Evolutionary conservation across 2,329 filamentous ascomycete genomes (phyloP), one percentile per base, ranked within the genome.

Genomic region (Hysterium pulicare): DNA sequence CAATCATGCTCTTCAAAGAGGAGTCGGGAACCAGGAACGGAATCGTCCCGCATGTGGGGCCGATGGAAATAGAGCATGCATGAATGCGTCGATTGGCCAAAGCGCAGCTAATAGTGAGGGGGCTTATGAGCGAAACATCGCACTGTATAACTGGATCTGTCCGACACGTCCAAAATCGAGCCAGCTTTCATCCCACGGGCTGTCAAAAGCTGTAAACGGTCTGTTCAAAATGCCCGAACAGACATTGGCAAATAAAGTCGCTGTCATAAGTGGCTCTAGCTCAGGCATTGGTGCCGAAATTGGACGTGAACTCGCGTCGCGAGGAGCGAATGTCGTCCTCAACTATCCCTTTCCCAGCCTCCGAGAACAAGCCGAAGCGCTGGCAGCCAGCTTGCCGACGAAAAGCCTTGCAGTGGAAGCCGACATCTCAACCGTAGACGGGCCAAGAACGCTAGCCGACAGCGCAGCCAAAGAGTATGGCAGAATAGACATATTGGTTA

Each of bases 221-320:
- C n/a, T n/a, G 26, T n/a, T n/a, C 8, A 30, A 8, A 30, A 30
- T 30, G 26, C 32, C 8, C 8, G 33, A 32, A 31, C 40, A 32
- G 36, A 46, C 44, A 28, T 45, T 57, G 2, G 7, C 32, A 1
- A 50, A 48, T 6, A 59, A 53, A 38, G 54, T 63, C 5, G 70
- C 70, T 32, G 65, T 74, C 26, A 64, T 74, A 3, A 73, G 69
- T 2, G n/a, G n/a, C n/a, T n/a, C n/a, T n/a, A n/a, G 71, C 62
- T 13, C 66, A 62, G 71, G 71, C n/a, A 72, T 76, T 6, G 72
- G 73, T 19, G 59, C 59, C 22, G 65, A 58, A 16, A 71, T 74
- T 28, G 72, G 67, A 3, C 51, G 64, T 22, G 67, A 71, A 30
- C 55, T 75, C 5, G 68, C 69, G 10, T 49, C 53, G 1, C 61